Evolutionary conservation across 495 filamentous ascomycete genomes (phyloP).

Genomic region (Penicillium fimorum): DNA sequence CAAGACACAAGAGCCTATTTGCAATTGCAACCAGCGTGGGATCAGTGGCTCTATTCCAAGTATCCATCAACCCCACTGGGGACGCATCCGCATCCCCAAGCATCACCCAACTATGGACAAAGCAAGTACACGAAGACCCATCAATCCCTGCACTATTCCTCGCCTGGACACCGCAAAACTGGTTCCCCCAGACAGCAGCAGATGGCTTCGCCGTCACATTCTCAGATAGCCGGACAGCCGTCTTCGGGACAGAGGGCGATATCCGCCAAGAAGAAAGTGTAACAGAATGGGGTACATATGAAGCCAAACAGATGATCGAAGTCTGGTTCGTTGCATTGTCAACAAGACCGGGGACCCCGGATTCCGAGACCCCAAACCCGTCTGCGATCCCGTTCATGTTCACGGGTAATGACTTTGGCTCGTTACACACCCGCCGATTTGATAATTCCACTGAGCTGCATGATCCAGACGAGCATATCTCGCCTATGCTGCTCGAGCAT

Average conservation of each 20-base stretch:
- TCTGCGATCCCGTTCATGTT: conserved; percentile 35
- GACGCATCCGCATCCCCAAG: conserved; percentile 10
- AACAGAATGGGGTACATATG: conserved; percentile 28
- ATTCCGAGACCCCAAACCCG: neutral
- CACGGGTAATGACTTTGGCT: conserved; percentile 38
- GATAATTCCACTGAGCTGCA: conserved; percentile 16
- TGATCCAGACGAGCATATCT: conserved; percentile 20
- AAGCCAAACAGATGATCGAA: conserved; percentile 42
- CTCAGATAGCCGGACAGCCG: conserved; percentile 59
- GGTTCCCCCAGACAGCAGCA: conserved; percentile 30
- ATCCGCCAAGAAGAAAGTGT: conserved; percentile 17
- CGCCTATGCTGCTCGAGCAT: conserved; percentile 24
- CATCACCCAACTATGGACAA: conserved; percentile 37
- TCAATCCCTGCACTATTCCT: conserved; percentile 67
- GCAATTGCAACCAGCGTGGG: conserved; percentile 75
- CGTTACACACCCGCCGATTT: conserved; percentile 36
- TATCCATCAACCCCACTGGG: conserved; percentile 16
- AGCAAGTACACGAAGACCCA: conserved; percentile 43
- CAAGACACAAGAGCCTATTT: conserved; percentile 51
- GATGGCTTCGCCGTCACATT: conserved; percentile 65
- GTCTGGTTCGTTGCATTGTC: conserved; percentile 47
- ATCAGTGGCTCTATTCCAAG: conserved; percentile 60
- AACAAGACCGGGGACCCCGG: conserved; percentile 7
- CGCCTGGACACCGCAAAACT: conserved; percentile 62
- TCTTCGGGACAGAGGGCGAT: conserved; percentile 39